phyloP scores from a whole-genome alignment of 352 stramenopile species.

The Globisporangium cystogenes region DNA sequence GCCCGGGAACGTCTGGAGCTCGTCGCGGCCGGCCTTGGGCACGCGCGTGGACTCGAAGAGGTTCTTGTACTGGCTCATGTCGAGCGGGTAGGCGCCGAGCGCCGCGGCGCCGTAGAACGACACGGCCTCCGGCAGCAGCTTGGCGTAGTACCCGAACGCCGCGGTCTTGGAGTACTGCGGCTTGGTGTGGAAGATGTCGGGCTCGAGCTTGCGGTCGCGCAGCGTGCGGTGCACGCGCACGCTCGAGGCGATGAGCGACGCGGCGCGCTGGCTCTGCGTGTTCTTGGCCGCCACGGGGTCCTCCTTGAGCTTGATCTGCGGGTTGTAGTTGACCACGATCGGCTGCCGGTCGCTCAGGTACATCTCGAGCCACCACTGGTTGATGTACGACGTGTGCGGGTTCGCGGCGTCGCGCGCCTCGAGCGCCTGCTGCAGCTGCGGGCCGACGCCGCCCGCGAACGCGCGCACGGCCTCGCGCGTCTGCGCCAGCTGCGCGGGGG shows the following conservation, averaged over 20 bases:
- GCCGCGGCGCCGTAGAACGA: constrained; percentile 87
- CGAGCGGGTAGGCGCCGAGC: constrained; percentile 81
- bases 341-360: constrained; percentile 85
- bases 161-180: constrained; percentile 67
- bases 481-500: constrained; percentile 41
- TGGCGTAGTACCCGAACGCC: constrained; percentile 78
- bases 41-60: constrained; percentile 83
- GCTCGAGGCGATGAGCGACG: constrained; percentile 82
- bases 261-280: constrained; percentile 70
- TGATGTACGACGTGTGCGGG: constrained; percentile 89
- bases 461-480: constrained; percentile 43
- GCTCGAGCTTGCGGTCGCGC: constrained; percentile 72
- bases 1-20: constrained; percentile 52
- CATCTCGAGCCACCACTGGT: constrained; percentile 92
- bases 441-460: constrained; percentile 56
- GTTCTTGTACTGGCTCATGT: constrained; percentile 92
- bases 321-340: constrained; percentile 90
- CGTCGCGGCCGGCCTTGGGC: constrained; percentile 56
- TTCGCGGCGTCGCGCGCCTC: constrained; percentile 72
- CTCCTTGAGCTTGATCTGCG: constrained; percentile 87
- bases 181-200: constrained; percentile 90
- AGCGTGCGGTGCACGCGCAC: constrained; percentile 82
- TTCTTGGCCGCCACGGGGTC: constrained; percentile 83
- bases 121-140: constrained; percentile 72
- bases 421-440: constrained; percentile 68